These are phyloP conservation scores for Eucalyptus camaldulensis DNA, from an alignment of 345 rosid species.

Conservation along the genomic window DNA sequence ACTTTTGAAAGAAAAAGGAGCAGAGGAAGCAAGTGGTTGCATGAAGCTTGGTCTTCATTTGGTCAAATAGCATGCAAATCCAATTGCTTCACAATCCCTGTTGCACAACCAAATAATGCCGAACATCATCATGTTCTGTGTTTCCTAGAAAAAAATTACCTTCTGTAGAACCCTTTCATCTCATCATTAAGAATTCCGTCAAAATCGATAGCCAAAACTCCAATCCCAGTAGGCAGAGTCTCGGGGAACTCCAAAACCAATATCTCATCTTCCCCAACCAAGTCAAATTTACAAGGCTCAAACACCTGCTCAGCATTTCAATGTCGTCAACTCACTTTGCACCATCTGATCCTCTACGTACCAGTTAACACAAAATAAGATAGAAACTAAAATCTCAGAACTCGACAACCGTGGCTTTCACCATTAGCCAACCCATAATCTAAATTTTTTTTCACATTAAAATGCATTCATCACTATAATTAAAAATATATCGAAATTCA, in stretches of 20 bases:
- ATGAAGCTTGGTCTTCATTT: not conserved
- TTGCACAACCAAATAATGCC: not conserved
- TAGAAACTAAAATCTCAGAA: not conserved
- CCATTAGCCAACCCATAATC: not conserved
- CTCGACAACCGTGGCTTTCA: not conserved
- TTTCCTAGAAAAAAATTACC: slow-evolving; percentile 17
- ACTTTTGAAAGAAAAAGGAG: not conserved
- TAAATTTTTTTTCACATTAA: not conserved
- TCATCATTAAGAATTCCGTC: slow-evolving; percentile 61
- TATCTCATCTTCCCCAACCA: slow-evolving; percentile 58
- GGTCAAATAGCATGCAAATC: not conserved
- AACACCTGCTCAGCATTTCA: no score
- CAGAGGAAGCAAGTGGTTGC: not conserved
- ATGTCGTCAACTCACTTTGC: no score
- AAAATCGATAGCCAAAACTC: slow-evolving; percentile 46
- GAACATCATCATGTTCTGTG: not conserved
- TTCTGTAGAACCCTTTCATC: slow-evolving; percentile 89
- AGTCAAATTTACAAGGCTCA: no score
- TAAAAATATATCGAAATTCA: not conserved
- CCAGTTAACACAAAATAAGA: not conserved
- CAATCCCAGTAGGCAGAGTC: slow-evolving; percentile 44
- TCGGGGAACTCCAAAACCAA: slow-evolving; percentile 66
- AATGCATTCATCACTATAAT: not conserved
- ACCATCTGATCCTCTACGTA: no score
- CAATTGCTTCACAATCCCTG: not conserved